A percentile compares a stretch with the other conserved stretches of the same genome.
phyloP scores from a whole-genome alignment of 2,329 filamentous ascomycete species.

The Blumeriella jaapii region DNA sequence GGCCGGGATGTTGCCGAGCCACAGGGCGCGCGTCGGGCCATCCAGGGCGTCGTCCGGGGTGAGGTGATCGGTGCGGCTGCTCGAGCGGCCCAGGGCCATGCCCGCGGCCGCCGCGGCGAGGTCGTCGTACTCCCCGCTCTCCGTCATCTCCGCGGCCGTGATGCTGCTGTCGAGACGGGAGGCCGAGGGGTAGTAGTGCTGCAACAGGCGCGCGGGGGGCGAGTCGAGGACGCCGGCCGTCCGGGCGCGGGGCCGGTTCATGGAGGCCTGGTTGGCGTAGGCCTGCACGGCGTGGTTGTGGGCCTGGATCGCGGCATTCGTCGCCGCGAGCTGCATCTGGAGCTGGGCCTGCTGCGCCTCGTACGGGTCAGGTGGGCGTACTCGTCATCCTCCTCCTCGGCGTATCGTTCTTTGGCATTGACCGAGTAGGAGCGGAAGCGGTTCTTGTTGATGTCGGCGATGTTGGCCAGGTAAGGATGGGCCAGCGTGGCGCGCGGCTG shows the following conservation, averaged over 20 bases:
- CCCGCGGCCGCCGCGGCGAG: constrained; percentile 73
- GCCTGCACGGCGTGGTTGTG: constrained; percentile 92
- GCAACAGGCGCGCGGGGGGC: constrained; percentile 38
- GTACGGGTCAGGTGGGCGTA: constrained; percentile 38
- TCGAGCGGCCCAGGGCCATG: constrained; percentile 59
- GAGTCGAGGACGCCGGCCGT: constrained; percentile 82
- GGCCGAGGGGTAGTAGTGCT: constrained; percentile 65
- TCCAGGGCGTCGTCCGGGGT: constrained; percentile 74
- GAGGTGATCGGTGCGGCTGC: constrained; percentile 56
- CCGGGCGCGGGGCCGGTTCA: constrained; percentile 73
- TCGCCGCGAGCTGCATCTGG: constrained; percentile 51
- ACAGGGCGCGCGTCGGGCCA: constrained; percentile 83
- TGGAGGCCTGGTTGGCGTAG: constrained; percentile 73
- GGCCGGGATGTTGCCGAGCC: constrained; percentile 94
- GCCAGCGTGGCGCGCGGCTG: constrained; percentile 61
- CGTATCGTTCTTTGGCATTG: constrained; percentile 96
- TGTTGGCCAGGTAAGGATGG: constrained; percentile 62
- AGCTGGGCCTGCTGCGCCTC: constrained; percentile 51
- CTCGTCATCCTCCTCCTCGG: constrained; percentile 74
- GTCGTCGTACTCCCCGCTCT: constrained; percentile 69
- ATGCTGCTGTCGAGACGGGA: constrained; percentile 67
- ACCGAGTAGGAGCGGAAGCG: constrained; percentile 96
- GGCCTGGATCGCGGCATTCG: constrained; percentile 64
- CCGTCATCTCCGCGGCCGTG: constrained; percentile 60
- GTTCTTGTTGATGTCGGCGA: constrained; percentile 68